Evolutionary conservation across 345 rosid genomes (phyloP), one percentile per base, ranked within the genome.

Genomic region (Salix arbutifolia): DNA sequence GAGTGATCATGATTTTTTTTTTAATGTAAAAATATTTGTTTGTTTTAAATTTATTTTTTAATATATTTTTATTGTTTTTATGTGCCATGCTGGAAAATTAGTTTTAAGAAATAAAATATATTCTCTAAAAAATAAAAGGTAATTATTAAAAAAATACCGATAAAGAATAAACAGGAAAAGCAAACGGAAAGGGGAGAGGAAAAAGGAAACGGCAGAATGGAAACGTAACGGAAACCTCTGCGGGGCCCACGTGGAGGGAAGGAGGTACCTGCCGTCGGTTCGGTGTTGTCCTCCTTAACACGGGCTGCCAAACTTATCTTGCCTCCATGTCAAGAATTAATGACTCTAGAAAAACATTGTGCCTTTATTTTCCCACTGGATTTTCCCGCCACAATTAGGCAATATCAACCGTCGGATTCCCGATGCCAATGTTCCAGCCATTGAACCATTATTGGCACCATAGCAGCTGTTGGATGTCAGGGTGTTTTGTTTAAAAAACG

Each of bases 211-310:
- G 78, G 28, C 26, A 4, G 40, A 19, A 1, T 3, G 28, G 68
- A 33, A 78, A 74, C 78, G 84, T 74, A 77, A 80, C 78, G 78
- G 84, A 76, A 61, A 62, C 73, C 74, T 50, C 40, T 0, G 2
- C 70, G 71, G 84, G 85, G 67, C 73, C 85, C 85, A 83, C 68
- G 42, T 67, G 71, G 31, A 37, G 65, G 31, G 53, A 37, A 5
- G 52, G 75, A 70, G 65, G 67, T 77, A 81, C 83, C 74, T 66
- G 78, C 67, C 86, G 85, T 85, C 85, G 85, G 87, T 83, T 85
- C 85, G 85, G 87, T 87, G 84, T 73, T 83, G 90, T 83, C 87
- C 76, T 79, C 53, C 82, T 84, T 80, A 2, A 37, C 84, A 58
- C 69, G 68, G 56, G 28, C 74, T 60, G 5, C 46, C 56, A 4